Conservation (phyloP, 768 basidiomycete species). For the Exidia glandulosa region DNA sequence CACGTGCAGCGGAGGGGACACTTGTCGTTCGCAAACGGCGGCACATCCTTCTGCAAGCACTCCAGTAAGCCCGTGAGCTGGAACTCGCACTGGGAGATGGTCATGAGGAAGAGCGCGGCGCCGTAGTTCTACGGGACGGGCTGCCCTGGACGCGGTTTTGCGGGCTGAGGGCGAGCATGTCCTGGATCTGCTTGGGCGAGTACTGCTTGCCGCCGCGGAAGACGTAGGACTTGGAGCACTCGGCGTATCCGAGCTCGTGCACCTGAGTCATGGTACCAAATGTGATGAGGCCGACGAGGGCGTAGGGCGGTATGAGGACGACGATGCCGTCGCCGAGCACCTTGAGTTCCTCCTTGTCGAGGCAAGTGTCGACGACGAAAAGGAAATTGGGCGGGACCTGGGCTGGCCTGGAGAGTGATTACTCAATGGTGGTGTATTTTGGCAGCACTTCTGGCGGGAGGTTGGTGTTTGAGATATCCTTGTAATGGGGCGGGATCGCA, state of each 20-base stretch:
- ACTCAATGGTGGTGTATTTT: constrained; percentile 99
- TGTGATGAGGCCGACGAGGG: constrained; percentile 91
- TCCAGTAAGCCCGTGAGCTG: constrained; percentile 91
- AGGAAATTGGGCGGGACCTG: constrained; percentile 94
- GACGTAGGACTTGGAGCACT: constrained; percentile 96
- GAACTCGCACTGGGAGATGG: constrained; percentile 88
- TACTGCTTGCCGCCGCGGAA: constrained; percentile 99
- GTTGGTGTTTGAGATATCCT: constrained; percentile 95
- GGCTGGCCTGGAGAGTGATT: constrained; percentile 84
- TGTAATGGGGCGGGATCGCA: constrained; percentile 96
- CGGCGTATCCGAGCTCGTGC: constrained; percentile 92
- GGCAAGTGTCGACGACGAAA: constrained; percentile 93
- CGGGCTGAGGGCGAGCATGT: constrained; percentile 86
- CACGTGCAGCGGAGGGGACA: constrained; percentile 90
- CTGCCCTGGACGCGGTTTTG: constrained; percentile 72
- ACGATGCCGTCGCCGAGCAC: constrained; percentile 91
- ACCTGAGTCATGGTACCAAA: constrained; percentile 99
- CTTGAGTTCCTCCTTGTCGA: constrained; percentile 92
- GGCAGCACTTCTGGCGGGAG: constrained; percentile 91
- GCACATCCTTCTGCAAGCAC: constrained; percentile 77
- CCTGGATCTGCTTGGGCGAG: constrained; percentile 89
- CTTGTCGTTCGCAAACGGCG: constrained; percentile 95
- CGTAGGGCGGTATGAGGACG: constrained; percentile 86
- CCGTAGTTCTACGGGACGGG: constrained; percentile 72
- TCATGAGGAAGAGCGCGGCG: constrained; percentile 84